phyloP scores from a whole-genome alignment of 345 rosid species.

The Garcia nutans region DNA sequence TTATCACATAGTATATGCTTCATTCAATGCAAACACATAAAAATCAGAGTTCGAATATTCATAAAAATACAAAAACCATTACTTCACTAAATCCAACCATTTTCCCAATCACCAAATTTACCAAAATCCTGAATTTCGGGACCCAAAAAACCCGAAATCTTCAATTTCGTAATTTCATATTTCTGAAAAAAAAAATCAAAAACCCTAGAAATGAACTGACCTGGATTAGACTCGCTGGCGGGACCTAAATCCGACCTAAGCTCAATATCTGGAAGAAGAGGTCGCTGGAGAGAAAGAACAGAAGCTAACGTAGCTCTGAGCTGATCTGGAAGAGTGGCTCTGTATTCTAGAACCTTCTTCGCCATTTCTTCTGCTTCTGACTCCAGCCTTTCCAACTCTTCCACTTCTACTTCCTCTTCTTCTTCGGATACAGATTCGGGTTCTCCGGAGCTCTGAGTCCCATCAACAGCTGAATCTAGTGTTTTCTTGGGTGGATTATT shows the following conservation, averaged over 20 bases:
- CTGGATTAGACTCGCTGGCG: conserved; percentile 30
- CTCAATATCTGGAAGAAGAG: conserved; percentile 25
- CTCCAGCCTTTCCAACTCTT: conserved; percentile 58
- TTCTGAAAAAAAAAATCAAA: not conserved
- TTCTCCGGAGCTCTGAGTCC: conserved; percentile 7
- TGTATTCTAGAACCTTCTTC: conserved; percentile 53
- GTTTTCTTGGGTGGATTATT: conserved; percentile 6
- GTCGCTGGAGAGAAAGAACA: conserved; percentile 46
- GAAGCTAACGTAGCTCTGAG: conserved; percentile 49
- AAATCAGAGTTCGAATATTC: too few relatives aligned
- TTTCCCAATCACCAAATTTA: not conserved
- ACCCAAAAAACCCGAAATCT: not conserved
- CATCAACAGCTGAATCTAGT: not conserved
- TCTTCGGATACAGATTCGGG: conserved; percentile 7
- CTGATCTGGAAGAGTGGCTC: conserved; percentile 64
- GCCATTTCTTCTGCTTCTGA: conserved; percentile 61
- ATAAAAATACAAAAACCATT: too few relatives aligned
- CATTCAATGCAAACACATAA: not conserved
- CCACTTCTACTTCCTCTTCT: conserved; percentile 20
- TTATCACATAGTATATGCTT: not conserved
- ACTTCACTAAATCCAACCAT: not conserved
- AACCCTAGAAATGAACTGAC: conserved; percentile 37
- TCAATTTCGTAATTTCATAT: not conserved
- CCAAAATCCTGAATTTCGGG: not conserved
- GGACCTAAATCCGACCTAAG: conserved; percentile 41